These are phyloP conservation scores for Bruguiera hainesii DNA, from an alignment of 441 rosid species.

Conservation along the genomic window DNA sequence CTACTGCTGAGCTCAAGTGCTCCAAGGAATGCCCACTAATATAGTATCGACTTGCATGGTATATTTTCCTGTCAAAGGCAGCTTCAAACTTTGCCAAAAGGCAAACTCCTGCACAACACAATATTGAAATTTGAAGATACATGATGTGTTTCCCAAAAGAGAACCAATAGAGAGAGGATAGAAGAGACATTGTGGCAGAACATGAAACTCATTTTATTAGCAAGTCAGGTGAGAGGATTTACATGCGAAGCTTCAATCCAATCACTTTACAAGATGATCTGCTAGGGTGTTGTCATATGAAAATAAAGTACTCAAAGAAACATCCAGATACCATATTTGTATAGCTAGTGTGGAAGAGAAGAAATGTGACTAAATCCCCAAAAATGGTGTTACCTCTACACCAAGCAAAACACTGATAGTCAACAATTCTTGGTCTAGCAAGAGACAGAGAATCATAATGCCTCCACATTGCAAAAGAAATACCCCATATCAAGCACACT, in stretches of 20 bases:
- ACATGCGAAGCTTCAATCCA: too few relatives aligned
- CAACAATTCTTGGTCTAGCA: neutral
- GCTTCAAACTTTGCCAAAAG: slow-evolving; percentile 54
- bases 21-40: slow-evolving; percentile 78
- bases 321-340: too few relatives aligned
- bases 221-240: too few relatives aligned
- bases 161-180: too few relatives aligned
- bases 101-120: slow-evolving; percentile 44
- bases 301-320: too few relatives aligned
- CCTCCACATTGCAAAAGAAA: neutral
- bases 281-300: too few relatives aligned
- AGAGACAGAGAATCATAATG: neutral
- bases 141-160: neutral
- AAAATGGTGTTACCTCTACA: too few relatives aligned
- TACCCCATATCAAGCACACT: neutral
- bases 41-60: slow-evolving; percentile 43
- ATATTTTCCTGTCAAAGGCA: slow-evolving; percentile 59
- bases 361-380: too few relatives aligned
- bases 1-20: slow-evolving; percentile 57
- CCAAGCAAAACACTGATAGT: too few relatives aligned
- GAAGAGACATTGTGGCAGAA: neutral
- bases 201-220: too few relatives aligned
- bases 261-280: too few relatives aligned
- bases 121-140: slow-evolving; percentile 1
- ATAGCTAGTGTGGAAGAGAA: too few relatives aligned